phyloP scores from a whole-genome alignment of 495 filamentous ascomycete species.

The Aeminium ludgeri region DNA sequence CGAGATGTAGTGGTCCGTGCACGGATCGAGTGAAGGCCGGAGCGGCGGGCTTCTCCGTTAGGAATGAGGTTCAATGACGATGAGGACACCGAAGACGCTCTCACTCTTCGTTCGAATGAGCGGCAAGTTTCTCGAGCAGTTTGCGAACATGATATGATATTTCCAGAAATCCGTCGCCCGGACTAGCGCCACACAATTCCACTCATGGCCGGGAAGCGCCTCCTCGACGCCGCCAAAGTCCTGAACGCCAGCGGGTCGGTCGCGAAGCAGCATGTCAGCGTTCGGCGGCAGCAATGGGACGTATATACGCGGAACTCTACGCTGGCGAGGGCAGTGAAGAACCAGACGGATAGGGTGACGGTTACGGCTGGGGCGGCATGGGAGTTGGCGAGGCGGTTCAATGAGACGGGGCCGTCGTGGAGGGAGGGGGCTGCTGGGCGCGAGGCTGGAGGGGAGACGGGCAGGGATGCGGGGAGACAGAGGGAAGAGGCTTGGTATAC shows the following conservation, averaged over 20 bases:
- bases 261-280: constrained; percentile 59
- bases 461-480: neutral
- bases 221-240: constrained; percentile 66
- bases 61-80: too few relatives aligned
- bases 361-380: constrained; percentile 47
- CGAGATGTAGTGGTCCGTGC: too few relatives aligned
- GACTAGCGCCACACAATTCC: neutral
- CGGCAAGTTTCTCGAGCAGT: too few relatives aligned
- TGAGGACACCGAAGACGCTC: too few relatives aligned
- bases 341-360: constrained; percentile 44
- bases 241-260: constrained; percentile 62
- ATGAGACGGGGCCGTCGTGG: constrained; percentile 27
- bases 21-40: too few relatives aligned
- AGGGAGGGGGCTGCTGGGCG: neutral
- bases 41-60: too few relatives aligned
- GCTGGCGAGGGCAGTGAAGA: constrained; percentile 48
- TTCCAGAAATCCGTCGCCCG: neutral
- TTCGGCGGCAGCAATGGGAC: constrained; percentile 64
- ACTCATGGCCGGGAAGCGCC: constrained; percentile 48
- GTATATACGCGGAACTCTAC: constrained; percentile 62
- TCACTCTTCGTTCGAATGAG: too few relatives aligned
- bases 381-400: constrained; percentile 38
- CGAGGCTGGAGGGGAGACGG: neutral
- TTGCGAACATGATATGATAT: too few relatives aligned
- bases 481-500: neutral